Percentiles rank a stretch among this genome's conserved stretches.
These are phyloP conservation scores for Aspergillus intermedius DNA, from an alignment of 2,329 filamentous ascomycete species.

Conservation along the genomic window DNA sequence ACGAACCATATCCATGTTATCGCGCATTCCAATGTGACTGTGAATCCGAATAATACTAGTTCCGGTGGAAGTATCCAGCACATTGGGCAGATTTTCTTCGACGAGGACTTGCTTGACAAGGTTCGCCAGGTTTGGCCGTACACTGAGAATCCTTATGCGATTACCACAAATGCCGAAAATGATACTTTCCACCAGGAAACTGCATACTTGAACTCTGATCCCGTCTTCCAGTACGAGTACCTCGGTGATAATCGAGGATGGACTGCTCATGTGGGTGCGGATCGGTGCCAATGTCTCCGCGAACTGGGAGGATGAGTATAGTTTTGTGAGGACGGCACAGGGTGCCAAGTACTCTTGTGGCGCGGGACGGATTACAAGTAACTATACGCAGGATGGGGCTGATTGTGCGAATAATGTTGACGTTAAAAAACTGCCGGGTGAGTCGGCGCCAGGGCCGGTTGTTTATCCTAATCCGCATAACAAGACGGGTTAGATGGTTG, in stretches of 20 bases:
- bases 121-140: constrained; percentile 42
- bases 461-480: not conserved
- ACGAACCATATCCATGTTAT: constrained; percentile 42
- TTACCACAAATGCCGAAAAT: constrained; percentile 38
- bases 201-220: constrained; percentile 44
- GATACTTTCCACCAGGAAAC: constrained; percentile 41
- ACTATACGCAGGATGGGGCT: not conserved
- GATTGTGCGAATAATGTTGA: not conserved
- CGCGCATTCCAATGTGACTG: constrained; percentile 24
- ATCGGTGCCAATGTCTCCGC: not conserved
- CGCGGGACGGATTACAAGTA: not conserved
- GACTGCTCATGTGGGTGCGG: constrained; percentile 18
- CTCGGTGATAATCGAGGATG: constrained; percentile 48
- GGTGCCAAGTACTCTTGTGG: not conserved
- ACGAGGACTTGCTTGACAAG: constrained; percentile 47
- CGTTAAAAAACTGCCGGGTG: not conserved
- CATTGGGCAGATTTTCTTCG: constrained; percentile 57
- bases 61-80: constrained; percentile 46
- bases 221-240: constrained; percentile 49
- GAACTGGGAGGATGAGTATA: not conserved
- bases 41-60: constrained; percentile 35
- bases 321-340: not conserved
- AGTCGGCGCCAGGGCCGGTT: not conserved
- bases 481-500: not conserved
- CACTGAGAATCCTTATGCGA: constrained; percentile 15